phyloP scores from a whole-genome alignment of 2,329 filamentous ascomycete species.

The Pleurostoma richardsiae region DNA sequence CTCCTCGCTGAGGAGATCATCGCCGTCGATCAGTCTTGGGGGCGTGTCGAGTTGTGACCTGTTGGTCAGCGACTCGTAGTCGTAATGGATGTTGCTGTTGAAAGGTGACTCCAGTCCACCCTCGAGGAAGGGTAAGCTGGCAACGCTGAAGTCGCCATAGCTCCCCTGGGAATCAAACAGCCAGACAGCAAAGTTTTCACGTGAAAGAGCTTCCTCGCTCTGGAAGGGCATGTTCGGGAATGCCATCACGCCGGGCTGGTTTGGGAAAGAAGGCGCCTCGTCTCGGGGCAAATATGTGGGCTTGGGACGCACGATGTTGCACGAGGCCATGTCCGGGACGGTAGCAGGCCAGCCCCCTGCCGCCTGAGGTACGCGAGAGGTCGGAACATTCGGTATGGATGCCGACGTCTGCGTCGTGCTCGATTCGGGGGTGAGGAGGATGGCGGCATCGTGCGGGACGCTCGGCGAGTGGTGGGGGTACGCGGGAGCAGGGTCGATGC shows the following conservation, averaged over 20 bases:
- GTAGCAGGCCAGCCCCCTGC: conserved; percentile 21
- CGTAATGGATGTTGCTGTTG: conserved; percentile 45
- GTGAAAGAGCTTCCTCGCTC: conserved; percentile 26
- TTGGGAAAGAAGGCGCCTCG: conserved; percentile 16
- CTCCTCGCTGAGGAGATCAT: conserved; percentile 38
- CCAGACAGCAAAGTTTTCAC: conserved; percentile 45
- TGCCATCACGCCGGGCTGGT: conserved; percentile 26
- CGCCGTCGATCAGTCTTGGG: conserved; percentile 29
- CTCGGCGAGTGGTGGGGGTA: conserved; percentile 20
- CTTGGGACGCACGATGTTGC: conserved; percentile 30
- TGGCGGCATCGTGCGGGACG: conserved; percentile 39
- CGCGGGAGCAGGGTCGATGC: conserved; percentile 14
- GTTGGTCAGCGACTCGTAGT: conserved; percentile 44
- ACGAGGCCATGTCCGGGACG: conserved; percentile 24
- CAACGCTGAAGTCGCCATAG: conserved; percentile 35
- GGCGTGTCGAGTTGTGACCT: conserved; percentile 40
- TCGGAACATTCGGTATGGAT: conserved; percentile 14
- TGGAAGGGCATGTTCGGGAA: conserved; percentile 25
- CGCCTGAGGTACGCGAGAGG: conserved; percentile 15
- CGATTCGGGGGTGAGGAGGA: conserved; percentile 37
- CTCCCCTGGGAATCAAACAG: conserved; percentile 40
- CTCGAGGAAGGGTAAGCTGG: conserved; percentile 40
- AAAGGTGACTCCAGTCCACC: conserved; percentile 45
- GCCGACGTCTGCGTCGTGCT: conserved; percentile 19
- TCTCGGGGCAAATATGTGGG: conserved; percentile 28